Conservation (phyloP, 2,329 filamentous ascomycete species). For the Botrytis pseudocinerea region DNA sequence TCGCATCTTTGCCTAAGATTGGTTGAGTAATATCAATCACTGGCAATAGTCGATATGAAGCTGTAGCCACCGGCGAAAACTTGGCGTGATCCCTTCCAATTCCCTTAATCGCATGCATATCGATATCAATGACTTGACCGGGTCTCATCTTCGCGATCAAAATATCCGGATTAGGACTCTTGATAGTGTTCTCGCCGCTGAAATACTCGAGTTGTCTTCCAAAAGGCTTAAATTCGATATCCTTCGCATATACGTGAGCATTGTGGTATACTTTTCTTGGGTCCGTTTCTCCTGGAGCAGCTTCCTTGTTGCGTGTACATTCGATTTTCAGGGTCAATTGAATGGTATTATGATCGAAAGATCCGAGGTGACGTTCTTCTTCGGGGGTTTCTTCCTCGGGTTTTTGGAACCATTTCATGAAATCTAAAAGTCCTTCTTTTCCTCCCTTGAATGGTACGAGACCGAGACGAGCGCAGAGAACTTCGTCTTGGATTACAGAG, state of each 20-base stretch:
- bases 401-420: conserved; percentile 80
- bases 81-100: conserved; percentile 94
- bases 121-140: conserved; percentile 80
- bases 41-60: conserved; percentile 87
- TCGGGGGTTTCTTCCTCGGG: conserved; percentile 61
- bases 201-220: conserved; percentile 74
- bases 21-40: conserved; percentile 81
- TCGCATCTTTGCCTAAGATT: conserved; percentile 82
- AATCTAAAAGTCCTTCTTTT: conserved; percentile 71
- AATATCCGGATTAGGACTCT: conserved; percentile 85
- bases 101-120: conserved; percentile 94
- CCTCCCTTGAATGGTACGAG: conserved; percentile 85
- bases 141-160: conserved; percentile 92
- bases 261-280: conserved; percentile 83
- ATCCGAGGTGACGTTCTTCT: conserved; percentile 52
- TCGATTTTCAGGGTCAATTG: conserved; percentile 73
- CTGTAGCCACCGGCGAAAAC: conserved; percentile 94
- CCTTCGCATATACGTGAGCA: conserved; percentile 77
- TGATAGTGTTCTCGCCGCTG: conserved; percentile 65
- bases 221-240: conserved; percentile 74
- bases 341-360: conserved; percentile 83
- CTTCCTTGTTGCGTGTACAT: conserved; percentile 77
- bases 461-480: conserved; percentile 85
- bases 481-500: conserved; percentile 96
- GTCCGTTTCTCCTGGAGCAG: conserved; percentile 71